Evolutionary conservation across 2,329 filamentous ascomycete genomes (phyloP).

Genomic region (Ceratocystis ficicola): DNA sequence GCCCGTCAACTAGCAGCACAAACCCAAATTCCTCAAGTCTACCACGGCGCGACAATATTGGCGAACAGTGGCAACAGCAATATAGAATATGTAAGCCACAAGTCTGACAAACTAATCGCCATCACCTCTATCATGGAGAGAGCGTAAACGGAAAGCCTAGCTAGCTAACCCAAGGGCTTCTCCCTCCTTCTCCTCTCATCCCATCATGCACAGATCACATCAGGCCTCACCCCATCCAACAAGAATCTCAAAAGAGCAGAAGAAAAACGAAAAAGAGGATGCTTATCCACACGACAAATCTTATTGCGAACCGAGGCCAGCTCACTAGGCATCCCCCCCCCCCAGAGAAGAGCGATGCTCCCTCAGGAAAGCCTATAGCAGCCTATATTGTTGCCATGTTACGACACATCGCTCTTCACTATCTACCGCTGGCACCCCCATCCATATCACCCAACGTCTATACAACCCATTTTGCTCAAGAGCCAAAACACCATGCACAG

Average conservation of each 20-base stretch:
- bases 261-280: neutral
- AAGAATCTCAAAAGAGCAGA: neutral
- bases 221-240: neutral
- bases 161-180: neutral
- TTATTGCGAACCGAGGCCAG: neutral
- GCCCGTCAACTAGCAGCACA: neutral
- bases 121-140: neutral
- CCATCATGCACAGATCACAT: slow-evolving; percentile 6
- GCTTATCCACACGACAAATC: neutral
- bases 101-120: too few species aligned
- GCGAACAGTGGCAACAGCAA: too few species aligned
- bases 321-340: neutral
- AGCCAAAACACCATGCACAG: neutral
- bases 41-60: too few species aligned
- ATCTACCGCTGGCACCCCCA: too few species aligned
- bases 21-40: neutral
- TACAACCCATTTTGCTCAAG: too few species aligned
- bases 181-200: neutral
- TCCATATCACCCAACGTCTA: too few species aligned
- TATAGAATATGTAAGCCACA: too few species aligned
- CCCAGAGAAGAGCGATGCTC: too few species aligned
- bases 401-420: too few species aligned
- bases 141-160: neutral
- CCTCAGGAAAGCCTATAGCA: too few species aligned
- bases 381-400: too few species aligned